Conservation (phyloP, 352 stramenopile genomes). For the Phytophthora sp. region DNA sequence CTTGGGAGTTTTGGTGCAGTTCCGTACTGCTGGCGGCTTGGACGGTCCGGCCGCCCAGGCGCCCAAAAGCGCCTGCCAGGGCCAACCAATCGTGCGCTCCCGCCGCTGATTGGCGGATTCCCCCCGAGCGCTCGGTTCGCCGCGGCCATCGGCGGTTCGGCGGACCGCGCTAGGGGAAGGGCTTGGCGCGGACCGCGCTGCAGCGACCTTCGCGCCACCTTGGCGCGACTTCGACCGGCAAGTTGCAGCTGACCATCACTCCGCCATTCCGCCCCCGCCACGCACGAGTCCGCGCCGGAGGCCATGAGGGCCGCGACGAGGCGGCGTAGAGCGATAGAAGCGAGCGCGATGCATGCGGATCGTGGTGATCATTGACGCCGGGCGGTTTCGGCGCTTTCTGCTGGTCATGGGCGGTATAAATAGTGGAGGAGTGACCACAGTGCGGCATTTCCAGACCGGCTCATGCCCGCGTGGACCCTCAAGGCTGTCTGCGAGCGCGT, state of each 20-base stretch:
- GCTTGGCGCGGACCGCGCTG: conserved; percentile 1
- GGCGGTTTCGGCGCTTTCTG: conserved; percentile 23
- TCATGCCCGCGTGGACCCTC: background rate
- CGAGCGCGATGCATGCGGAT: no score
- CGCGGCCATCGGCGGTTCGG: conserved; percentile 21
- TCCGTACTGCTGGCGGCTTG: conserved; percentile 70
- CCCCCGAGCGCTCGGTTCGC: conserved; percentile 34
- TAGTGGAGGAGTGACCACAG: conserved; percentile 3
- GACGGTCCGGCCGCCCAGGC: conserved; percentile 1
- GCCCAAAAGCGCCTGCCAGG: conserved; percentile 55
- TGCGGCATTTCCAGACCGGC: background rate
- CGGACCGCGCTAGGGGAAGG: conserved; percentile 37
- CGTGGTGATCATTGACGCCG: background rate
- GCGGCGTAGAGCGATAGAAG: no score
- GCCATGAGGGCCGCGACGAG: background rate
- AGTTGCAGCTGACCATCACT: no score
- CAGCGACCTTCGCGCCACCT: conserved; percentile 40
- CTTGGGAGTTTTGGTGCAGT: conserved; percentile 85
- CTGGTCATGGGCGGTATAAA: conserved; percentile 24
- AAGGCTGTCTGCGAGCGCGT: background rate
- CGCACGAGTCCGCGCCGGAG: no score
- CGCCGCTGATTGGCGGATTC: conserved; percentile 45
- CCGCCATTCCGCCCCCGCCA: no score
- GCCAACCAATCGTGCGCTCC: conserved; percentile 75
- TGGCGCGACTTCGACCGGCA: background rate